A percentile compares a stretch with the other conserved stretches of the same genome.
phyloP scores from a whole-genome alignment of 2,329 filamentous ascomycete species.

The Paecilomyces sp. region DNA sequence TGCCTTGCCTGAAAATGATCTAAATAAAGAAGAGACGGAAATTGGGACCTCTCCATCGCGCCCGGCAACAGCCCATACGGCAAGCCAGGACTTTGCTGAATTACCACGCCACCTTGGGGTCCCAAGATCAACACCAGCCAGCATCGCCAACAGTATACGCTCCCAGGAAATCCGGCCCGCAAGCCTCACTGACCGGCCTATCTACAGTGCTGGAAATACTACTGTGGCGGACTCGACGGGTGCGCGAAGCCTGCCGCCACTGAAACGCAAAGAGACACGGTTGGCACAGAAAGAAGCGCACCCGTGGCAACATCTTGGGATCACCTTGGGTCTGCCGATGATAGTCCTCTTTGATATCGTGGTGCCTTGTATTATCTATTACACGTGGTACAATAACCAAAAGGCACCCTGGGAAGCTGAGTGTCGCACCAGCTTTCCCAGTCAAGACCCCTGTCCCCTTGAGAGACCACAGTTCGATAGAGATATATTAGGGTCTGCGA shows the following conservation, averaged over 20 bases:
- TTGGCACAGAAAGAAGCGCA: not conserved
- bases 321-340: not conserved
- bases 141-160: not conserved
- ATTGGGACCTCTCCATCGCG: not conserved
- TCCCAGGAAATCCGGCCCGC: not conserved
- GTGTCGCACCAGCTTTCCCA: not conserved
- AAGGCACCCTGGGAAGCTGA: not conserved
- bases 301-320: not conserved
- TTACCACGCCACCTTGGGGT: not conserved
- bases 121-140: not conserved
- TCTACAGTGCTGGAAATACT: not conserved
- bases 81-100: not conserved
- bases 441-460: not conserved
- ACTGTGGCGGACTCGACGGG: not conserved
- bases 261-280: not conserved
- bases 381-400: not conserved
- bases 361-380: not conserved
- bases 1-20: not conserved
- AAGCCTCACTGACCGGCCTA: not conserved
- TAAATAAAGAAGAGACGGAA: not conserved
- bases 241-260: not conserved
- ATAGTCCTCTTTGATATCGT: not conserved
- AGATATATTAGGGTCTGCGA: not conserved
- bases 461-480: not conserved
- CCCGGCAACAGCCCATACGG: not conserved